Base-by-base conservation (phyloP, 1,284 basidiomycete species). In the Quambalaria eucalypti region DNA sequence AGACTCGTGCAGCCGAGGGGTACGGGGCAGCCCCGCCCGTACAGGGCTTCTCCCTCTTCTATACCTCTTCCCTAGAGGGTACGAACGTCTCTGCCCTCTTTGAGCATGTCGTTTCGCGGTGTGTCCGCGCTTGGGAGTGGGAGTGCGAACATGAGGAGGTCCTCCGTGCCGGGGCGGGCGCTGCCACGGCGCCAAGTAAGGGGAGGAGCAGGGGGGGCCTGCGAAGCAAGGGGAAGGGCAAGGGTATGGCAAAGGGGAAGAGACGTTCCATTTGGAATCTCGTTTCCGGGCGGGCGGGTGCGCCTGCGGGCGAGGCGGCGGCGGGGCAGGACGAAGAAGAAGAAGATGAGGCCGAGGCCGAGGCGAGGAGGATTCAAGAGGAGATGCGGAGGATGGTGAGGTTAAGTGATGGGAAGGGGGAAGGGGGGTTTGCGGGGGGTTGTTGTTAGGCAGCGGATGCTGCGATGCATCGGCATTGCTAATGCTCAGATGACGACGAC, bases 11-110 rank as follows among this genome's bases (percentile, higher is more conserved):
- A n/a, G n/a, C n/a, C n/a, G n/a, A n/a, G n/a, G n/a, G n/a, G n/a
- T n/a, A n/a, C n/a, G n/a, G n/a, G n/a, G n/a, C n/a, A 39, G 16
- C 42, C 14, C 42, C 21, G 12, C 42, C 42, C 12, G 25, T 46
- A 12, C 21, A 65, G 28, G 69, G 69, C 21, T 71, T 71, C 39
- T 58, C 61, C 4, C 64, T 71, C 19, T 68, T 71, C 64, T 63
- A 62, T 48, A 69, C 69, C 1, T 66, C 64, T 2, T 59, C 64
- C 16, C 57, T 59, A 30, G 64, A 60, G 4, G 64, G 67, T 8
- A 51, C 54, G 42, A 62, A 64, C 48, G 55, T 71, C 21, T 55
- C 60, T 2, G 44, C 55, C 12, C 51, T 71, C 48, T 71, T 71
- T 29, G n/a, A 55, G 16, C 67, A 68, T 54, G 62, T 71, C 36